Percentiles rank a stretch among this genome's conserved stretches.
Evolutionary conservation across 805 yeast species (phyloP).

Genomic region (Wickerhamomyces strasburgensis): DNA sequence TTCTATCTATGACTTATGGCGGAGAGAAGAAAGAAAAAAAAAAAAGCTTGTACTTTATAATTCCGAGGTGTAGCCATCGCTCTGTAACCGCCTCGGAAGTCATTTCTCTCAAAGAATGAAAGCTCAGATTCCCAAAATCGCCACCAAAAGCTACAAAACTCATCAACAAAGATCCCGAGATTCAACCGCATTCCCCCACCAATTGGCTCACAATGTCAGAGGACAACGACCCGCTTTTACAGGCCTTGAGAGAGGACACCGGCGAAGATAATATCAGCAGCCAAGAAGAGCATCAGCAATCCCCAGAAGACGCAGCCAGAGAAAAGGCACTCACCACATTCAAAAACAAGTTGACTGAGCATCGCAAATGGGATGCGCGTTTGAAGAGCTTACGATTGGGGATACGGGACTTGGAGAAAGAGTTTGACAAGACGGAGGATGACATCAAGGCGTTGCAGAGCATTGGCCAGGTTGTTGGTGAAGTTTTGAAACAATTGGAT

Average conservation of each 20-base stretch:
- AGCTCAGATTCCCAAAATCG: slow-evolving; percentile 4
- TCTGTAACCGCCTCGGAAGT: too few relatives aligned
- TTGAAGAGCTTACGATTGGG: slow-evolving; percentile 77
- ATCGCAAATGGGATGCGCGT: slow-evolving; percentile 90
- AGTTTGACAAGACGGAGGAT: slow-evolving; percentile 89
- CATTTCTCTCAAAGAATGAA: too few relatives aligned
- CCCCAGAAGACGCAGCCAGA: slow-evolving; percentile 61
- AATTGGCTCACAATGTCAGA: slow-evolving; percentile 47
- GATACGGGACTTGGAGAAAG: slow-evolving; percentile 77
- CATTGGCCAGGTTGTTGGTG: slow-evolving; percentile 96
- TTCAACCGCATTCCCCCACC: too few relatives aligned
- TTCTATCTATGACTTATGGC: too few relatives aligned
- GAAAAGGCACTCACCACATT: slow-evolving; percentile 72
- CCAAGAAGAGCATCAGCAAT: slow-evolving; percentile 22
- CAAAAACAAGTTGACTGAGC: slow-evolving; percentile 84
- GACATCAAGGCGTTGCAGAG: slow-evolving; percentile 96
- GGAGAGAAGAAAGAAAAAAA: too few relatives aligned
- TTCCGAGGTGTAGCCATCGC: too few relatives aligned
- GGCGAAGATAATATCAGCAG: slow-evolving; percentile 17
- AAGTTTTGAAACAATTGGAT: slow-evolving; percentile 89
- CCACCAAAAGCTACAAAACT: slow-evolving; percentile 2
- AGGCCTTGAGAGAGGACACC: slow-evolving; percentile 41
- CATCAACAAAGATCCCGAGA: background rate
- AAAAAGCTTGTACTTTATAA: too few relatives aligned
- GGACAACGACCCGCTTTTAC: slow-evolving; percentile 73